phyloP scores from a whole-genome alignment of 306 rosid genomes.

The Spatholobus suberectus region DNA sequence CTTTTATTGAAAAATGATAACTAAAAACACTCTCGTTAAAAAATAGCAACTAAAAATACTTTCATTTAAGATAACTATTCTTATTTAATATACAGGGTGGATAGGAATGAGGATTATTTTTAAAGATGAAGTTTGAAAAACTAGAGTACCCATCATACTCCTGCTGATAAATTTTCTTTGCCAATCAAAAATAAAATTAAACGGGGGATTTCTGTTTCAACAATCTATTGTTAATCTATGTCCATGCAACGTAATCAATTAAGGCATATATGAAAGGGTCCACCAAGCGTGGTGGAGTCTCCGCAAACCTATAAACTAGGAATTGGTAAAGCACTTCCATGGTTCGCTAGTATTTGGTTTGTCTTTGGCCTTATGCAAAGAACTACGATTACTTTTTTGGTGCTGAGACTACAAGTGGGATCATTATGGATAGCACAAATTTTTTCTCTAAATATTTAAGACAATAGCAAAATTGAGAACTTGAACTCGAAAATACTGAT shows the following conservation, averaged over 20 bases:
- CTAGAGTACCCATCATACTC: not conserved
- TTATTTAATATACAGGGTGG: no score
- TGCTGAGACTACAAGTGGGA: no score
- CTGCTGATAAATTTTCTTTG: not conserved
- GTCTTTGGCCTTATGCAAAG: not conserved
- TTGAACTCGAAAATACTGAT: no score
- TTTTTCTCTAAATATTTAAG: no score
- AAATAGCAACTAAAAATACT: no score
- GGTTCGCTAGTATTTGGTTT: not conserved
- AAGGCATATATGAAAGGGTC: not conserved
- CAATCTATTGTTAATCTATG: not conserved
- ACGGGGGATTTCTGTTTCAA: not conserved
- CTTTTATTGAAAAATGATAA: no score
- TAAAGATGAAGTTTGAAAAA: not conserved
- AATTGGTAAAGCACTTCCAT: constrained; percentile 8
- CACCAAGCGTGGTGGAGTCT: constrained; percentile 21
- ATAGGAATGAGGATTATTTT: not conserved
- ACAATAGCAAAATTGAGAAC: no score
- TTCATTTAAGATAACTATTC: no score
- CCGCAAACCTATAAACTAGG: not conserved
- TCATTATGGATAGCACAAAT: no score
- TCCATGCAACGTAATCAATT: not conserved
- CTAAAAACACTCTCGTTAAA: no score
- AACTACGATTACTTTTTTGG: not conserved
- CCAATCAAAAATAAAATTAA: not conserved